These are phyloP conservation scores for Penicillium parvum DNA, from an alignment of 495 filamentous ascomycete genomes.

Conservation along the genomic window DNA sequence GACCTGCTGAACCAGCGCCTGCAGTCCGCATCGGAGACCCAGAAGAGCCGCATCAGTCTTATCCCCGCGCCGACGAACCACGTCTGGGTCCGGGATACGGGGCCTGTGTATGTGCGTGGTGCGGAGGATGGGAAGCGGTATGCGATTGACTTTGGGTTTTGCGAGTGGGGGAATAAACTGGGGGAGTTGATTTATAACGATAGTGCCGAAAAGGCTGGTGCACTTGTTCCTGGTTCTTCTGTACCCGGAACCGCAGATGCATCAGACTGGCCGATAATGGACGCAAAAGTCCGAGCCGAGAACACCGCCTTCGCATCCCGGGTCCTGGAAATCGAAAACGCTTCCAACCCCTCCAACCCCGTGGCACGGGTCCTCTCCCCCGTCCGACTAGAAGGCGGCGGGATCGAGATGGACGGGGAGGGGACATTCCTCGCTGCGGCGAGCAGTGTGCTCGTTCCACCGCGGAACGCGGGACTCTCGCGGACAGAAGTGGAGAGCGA, in stretches of 20 bases:
- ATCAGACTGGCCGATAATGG: slow-evolving; percentile 22
- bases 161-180: slow-evolving; percentile 32
- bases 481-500: slow-evolving; percentile 22
- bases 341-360: not conserved
- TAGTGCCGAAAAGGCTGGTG: slow-evolving; percentile 6
- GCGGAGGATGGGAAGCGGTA: slow-evolving; percentile 14
- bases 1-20: slow-evolving; percentile 13
- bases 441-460: slow-evolving; percentile 27
- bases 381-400: slow-evolving; percentile 30
- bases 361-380: slow-evolving; percentile 18
- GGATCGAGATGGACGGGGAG: slow-evolving; percentile 33
- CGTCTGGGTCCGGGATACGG: slow-evolving; percentile 35
- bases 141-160: slow-evolving; percentile 32
- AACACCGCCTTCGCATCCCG: slow-evolving; percentile 25
- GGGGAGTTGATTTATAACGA: slow-evolving; percentile 14
- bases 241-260: not conserved
- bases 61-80: slow-evolving; percentile 27
- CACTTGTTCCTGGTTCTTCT: too few species aligned
- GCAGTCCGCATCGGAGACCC: not conserved
- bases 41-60: slow-evolving; percentile 16
- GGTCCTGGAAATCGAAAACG: slow-evolving; percentile 22
- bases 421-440: slow-evolving; percentile 35
- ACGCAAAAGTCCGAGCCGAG: slow-evolving; percentile 9
- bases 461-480: slow-evolving; percentile 26
- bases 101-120: slow-evolving; percentile 30